Percentiles rank a stretch among this genome's conserved stretches.
These are phyloP conservation scores for Leptographium radiaticola DNA, from an alignment of 2,329 filamentous ascomycete genomes.

Conservation along the genomic window DNA sequence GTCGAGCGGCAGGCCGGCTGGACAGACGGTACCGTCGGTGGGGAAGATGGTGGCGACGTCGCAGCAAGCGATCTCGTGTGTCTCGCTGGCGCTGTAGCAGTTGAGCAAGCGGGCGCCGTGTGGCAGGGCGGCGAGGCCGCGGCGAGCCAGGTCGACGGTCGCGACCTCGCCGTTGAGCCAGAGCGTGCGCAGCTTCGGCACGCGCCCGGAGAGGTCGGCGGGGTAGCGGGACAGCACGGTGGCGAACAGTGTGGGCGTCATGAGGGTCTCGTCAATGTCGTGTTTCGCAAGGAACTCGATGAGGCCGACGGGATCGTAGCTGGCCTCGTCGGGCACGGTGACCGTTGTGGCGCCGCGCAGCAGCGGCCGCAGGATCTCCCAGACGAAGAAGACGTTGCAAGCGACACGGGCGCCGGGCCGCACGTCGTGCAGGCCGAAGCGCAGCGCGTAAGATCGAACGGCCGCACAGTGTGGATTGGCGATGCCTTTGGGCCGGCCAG, in stretches of 20 bases:
- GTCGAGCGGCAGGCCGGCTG: conserved; percentile 59
- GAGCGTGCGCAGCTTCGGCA: conserved; percentile 55
- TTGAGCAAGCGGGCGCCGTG: conserved; percentile 60
- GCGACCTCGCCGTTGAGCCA: conserved; percentile 81
- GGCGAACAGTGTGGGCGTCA: conserved; percentile 69
- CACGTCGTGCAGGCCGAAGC: conserved; percentile 58
- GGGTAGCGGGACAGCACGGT: conserved; percentile 60
- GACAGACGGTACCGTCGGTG: conserved; percentile 39
- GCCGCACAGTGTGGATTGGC: conserved; percentile 65
- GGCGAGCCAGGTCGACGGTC: conserved; percentile 60
- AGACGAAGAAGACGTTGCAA: conserved; percentile 82
- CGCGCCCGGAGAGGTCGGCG: conserved; percentile 41
- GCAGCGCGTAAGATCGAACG: conserved; percentile 59
- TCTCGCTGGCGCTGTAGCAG: conserved; percentile 73
- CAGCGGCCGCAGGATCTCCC: conserved; percentile 70
- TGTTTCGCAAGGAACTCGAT: conserved; percentile 56
- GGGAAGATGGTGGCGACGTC: conserved; percentile 55
- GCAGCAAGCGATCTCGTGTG: conserved; percentile 66
- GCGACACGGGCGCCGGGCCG: conserved; percentile 62
- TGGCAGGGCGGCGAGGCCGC: conserved; percentile 54
- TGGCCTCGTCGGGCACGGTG: conserved; percentile 60
- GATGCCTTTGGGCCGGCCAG: conserved; percentile 70
- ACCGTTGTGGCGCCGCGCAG: conserved; percentile 65
- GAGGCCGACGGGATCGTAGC: conserved; percentile 63
- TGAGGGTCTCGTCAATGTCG: conserved; percentile 64